These are phyloP conservation scores for Nicotiana paniculata DNA, from an alignment of 257 asterid genomes.

Conservation along the genomic window DNA sequence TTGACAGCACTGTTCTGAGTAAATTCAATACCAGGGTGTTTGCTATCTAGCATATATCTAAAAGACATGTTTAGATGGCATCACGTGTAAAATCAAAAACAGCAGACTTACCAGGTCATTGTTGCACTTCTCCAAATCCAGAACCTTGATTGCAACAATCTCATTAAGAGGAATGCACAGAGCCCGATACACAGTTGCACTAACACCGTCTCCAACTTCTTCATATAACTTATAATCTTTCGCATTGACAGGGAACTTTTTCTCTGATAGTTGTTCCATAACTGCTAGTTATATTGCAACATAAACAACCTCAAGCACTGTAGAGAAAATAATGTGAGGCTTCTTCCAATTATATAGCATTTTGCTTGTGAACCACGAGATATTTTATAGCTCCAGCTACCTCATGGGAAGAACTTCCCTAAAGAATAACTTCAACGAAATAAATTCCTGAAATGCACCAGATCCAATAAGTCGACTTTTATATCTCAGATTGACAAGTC, in stretches of 20 bases:
- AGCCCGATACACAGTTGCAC: slow-evolving; percentile 91
- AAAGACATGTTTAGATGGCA: neutral
- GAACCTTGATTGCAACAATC: slow-evolving; percentile 94
- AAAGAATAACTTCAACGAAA: slow-evolving; percentile 6
- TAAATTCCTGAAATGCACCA: neutral
- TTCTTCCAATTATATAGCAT: slow-evolving; percentile 34
- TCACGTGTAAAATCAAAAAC: neutral
- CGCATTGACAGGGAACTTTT: slow-evolving; percentile 69
- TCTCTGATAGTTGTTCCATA: slow-evolving; percentile 48
- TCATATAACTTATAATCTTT: slow-evolving; percentile 66
- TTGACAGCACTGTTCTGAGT: neutral
- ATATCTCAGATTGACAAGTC: slow-evolving; percentile 5
- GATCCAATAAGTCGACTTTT: neutral
- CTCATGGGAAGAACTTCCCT: slow-evolving; percentile 11
- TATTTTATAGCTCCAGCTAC: slow-evolving; percentile 16
- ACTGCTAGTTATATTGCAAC: slow-evolving; percentile 26
- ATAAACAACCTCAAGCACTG: slow-evolving; percentile 14
- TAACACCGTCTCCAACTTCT: slow-evolving; percentile 98
- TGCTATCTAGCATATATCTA: neutral
- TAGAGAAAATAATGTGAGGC: slow-evolving; percentile 15
- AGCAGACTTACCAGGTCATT: slow-evolving; percentile 77
- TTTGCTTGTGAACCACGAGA: slow-evolving; percentile 14
- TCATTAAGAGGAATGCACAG: slow-evolving; percentile 72
- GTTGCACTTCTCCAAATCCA: slow-evolving; percentile 94
- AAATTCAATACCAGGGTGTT: neutral